Evolutionary conservation across 768 basidiomycete genomes (phyloP).

Genomic region (Rickenella mellea): DNA sequence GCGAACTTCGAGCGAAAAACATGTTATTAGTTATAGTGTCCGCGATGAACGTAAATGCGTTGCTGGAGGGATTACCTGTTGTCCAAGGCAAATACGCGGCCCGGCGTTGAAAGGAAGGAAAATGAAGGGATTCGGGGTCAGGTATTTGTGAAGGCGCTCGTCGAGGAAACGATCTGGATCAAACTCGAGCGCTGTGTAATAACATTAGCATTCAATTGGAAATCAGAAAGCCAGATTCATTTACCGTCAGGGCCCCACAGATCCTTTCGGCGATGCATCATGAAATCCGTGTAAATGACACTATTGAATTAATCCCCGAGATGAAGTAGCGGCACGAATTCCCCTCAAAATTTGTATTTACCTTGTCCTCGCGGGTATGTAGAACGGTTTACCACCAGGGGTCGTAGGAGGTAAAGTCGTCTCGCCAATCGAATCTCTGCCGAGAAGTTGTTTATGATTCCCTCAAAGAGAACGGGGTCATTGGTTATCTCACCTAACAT

Average conservation of each 20-base stretch:
- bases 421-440: constrained; percentile 35
- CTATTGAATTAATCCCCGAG: no score
- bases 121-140: constrained; percentile 56
- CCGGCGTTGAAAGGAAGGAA: constrained; percentile 58
- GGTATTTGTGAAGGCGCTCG: constrained; percentile 48
- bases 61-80: constrained; percentile 29
- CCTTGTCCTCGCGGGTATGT: constrained; percentile 25
- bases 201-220: neutral
- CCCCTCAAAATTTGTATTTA: constrained; percentile 11
- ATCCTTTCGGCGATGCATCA: constrained; percentile 58
- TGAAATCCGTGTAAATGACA: constrained; percentile 43
- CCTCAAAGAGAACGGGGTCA: neutral
- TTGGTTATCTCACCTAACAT: constrained; percentile 26
- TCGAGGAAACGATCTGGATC: constrained; percentile 69
- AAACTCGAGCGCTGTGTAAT: constrained; percentile 44
- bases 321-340: neutral
- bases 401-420: constrained; percentile 32
- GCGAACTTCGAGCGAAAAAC: constrained; percentile 30
- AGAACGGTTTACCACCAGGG: constrained; percentile 5
- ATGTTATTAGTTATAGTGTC: neutral
- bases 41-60: neutral
- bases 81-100: constrained; percentile 51
- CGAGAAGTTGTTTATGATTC: constrained; percentile 3
- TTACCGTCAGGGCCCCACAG: constrained; percentile 67
- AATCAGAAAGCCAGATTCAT: constrained; percentile 4